A percentile compares a stretch with the other conserved stretches of the same genome.
phyloP scores from a whole-genome alignment of 2,329 filamentous ascomycete genomes.

The Pseudovirgaria hyperparasitica region DNA sequence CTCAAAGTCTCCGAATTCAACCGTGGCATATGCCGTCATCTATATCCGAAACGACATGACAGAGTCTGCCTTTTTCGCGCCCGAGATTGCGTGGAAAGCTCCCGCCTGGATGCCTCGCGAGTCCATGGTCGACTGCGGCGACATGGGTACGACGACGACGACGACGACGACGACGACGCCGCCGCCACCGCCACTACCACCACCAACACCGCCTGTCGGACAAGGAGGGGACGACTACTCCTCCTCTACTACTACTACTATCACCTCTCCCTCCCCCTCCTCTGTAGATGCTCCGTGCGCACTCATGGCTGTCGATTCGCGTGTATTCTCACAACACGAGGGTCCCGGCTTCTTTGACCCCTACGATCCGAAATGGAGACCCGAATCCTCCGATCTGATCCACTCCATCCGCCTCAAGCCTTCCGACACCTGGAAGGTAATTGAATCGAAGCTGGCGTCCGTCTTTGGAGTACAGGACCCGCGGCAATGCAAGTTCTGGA shows the following conservation, averaged over 20 bases:
- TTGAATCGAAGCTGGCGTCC: conserved; percentile 17
- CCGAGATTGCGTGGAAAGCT: conserved; percentile 36
- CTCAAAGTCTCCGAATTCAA: conserved; percentile 28
- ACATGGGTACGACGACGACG: too few relatives aligned
- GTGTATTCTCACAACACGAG: conserved; percentile 19
- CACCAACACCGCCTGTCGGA: too few relatives aligned
- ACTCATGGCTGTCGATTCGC: conserved; percentile 21
- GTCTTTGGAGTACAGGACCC: conserved; percentile 20
- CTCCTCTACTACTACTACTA: conserved; percentile 8
- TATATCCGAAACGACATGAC: conserved; percentile 41
- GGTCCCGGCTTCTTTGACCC: conserved; percentile 24
- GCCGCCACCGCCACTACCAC: too few relatives aligned
- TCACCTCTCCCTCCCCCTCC: conserved; percentile 4
- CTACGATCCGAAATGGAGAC: conserved; percentile 15
- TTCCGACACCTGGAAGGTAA: conserved; percentile 15
- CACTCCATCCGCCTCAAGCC: conserved; percentile 12
- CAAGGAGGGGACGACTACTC: conserved; percentile 10
- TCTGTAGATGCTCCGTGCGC: too few relatives aligned
- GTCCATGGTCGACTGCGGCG: too few relatives aligned
- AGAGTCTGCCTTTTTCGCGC: conserved; percentile 21
- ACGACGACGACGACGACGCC: too few relatives aligned
- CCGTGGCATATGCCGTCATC: conserved; percentile 42
- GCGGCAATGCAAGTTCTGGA: conserved; percentile 28
- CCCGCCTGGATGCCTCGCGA: too few relatives aligned
- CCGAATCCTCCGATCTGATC: conserved; percentile 7